Evolutionary conservation across 2,329 filamentous ascomycete genomes (phyloP), one percentile per base, ranked within the genome.

Genomic region (Fusarium aywerte): DNA sequence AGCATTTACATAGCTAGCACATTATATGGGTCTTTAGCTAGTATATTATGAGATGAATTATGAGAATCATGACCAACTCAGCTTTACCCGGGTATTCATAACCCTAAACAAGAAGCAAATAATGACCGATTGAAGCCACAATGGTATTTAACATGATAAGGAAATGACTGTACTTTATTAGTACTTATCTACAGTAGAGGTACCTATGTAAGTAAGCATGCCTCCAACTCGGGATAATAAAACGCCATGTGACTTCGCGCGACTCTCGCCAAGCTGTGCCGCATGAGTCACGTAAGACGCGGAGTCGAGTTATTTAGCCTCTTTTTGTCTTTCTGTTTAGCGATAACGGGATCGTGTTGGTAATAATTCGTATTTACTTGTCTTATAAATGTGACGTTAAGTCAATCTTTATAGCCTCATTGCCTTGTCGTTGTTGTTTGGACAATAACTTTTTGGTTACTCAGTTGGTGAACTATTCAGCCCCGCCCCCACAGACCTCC

Each of bases 211-310:
- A 50, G 36, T 58, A 64, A 63, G 59, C 61, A 39, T 29, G 23
- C 35, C 27, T 50, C 25, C 13, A 6, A 31, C 33, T 44, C 55
- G 58, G 58, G 44, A 33, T 18, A 58, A 62, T 40, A 54, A 16
- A 52, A 52, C 27, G 45, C 61, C 73, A 75, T 75, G 73, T 75
- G 73, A 75, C 73, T 72, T 71, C 70, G 73, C 73, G 74, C 62
- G 44, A 73, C 45, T 72, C 66, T 75, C 73, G 73, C 61, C 62
- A 63, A 29, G 16, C 45, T 58, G 45, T 62, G 49, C 59, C 62
- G 54, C 60, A 71, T 74, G 68, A 74, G 71, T 74, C 72, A 74
- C 72, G 62, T 61, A 49, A 48, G 40, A 55, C 61, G 59, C 58
- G 58, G 44, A 62, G 40, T 56, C 57, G 23, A 47, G 20, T 36